A percentile compares a stretch with the other conserved stretches of the same genome.
Evolutionary conservation across 2,329 filamentous ascomycete genomes (phyloP).

Genomic region (Diaporthe longicolla): DNA sequence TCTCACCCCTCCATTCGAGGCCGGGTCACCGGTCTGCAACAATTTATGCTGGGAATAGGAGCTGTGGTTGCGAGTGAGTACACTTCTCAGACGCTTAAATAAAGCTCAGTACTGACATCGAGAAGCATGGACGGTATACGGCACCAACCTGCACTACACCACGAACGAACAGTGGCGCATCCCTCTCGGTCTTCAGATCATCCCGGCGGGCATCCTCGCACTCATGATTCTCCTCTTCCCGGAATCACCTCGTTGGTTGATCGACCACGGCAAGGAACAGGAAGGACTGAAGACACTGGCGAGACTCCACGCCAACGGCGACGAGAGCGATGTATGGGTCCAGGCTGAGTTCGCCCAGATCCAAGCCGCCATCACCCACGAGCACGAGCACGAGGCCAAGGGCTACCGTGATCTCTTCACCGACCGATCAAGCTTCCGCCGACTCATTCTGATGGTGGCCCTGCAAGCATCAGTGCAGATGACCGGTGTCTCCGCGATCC

Average conservation of each 20-base stretch:
- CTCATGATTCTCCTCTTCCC: slow-evolving; percentile 34
- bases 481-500: slow-evolving; percentile 34
- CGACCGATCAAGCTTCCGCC: slow-evolving; percentile 25
- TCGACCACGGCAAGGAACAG: slow-evolving; percentile 25
- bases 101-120: background rate
- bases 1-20: slow-evolving; percentile 7
- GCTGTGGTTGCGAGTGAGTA: slow-evolving; percentile 9
- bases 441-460: slow-evolving; percentile 1
- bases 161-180: slow-evolving; percentile 32
- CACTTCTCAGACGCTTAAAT: background rate
- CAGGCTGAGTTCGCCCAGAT: slow-evolving; percentile 32
- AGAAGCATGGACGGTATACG: slow-evolving; percentile 23
- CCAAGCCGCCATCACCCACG: slow-evolving; percentile 24
- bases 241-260: slow-evolving; percentile 33
- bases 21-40: background rate
- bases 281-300: slow-evolving; percentile 18
- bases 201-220: slow-evolving; percentile 23
- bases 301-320: slow-evolving; percentile 27
- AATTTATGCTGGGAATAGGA: slow-evolving; percentile 15
- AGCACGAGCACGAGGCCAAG: slow-evolving; percentile 20
- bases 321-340: slow-evolving; percentile 25
- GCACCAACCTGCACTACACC: slow-evolving; percentile 4
- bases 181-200: slow-evolving; percentile 38
- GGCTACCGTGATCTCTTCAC: slow-evolving; percentile 25
- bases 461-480: slow-evolving; percentile 33